Percentiles rank a stretch among this genome's conserved stretches.
These are phyloP conservation scores for Aureobasidium vineae DNA, from an alignment of 2,329 filamentous ascomycete species.

Conservation along the genomic window DNA sequence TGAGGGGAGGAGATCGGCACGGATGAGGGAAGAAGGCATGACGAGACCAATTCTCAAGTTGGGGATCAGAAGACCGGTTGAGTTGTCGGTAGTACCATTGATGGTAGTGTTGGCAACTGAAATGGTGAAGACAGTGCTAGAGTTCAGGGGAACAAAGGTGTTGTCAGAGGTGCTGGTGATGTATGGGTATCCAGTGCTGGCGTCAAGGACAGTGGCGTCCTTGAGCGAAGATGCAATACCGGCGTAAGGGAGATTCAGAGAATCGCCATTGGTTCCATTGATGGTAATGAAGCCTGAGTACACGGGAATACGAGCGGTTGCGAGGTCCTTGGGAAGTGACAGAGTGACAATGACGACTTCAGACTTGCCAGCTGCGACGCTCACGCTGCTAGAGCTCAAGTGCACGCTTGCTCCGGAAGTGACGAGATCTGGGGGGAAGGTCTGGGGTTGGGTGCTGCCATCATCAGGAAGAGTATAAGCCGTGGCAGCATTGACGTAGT, in stretches of 20 bases:
- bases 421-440: slow-evolving; percentile 31
- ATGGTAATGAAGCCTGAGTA: slow-evolving; percentile 39
- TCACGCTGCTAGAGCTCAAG: slow-evolving; percentile 29
- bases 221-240: slow-evolving; percentile 35
- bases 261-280: slow-evolving; percentile 31
- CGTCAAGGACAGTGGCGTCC: slow-evolving; percentile 33
- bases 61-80: slow-evolving; percentile 32
- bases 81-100: slow-evolving; percentile 29
- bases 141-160: slow-evolving; percentile 25
- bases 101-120: slow-evolving; percentile 29
- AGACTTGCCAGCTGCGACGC: slow-evolving; percentile 30
- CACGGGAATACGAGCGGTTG: slow-evolving; percentile 35
- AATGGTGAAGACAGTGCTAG: slow-evolving; percentile 32
- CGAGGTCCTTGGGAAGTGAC: slow-evolving; percentile 31
- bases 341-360: slow-evolving; percentile 32
- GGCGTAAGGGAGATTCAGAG: slow-evolving; percentile 38
- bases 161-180: slow-evolving; percentile 25
- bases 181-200: slow-evolving; percentile 32
- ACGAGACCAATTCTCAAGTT: slow-evolving; percentile 30
- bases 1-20: slow-evolving; percentile 27
- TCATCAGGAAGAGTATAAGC: slow-evolving; percentile 50
- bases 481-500: slow-evolving; percentile 52
- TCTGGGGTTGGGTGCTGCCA: slow-evolving; percentile 29
- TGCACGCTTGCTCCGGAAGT: slow-evolving; percentile 31
- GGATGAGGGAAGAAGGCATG: slow-evolving; percentile 27